A percentile compares a stretch with the other conserved stretches of the same genome.
phyloP scores from a whole-genome alignment of 345 rosid species.

The Moringa oleifera region DNA sequence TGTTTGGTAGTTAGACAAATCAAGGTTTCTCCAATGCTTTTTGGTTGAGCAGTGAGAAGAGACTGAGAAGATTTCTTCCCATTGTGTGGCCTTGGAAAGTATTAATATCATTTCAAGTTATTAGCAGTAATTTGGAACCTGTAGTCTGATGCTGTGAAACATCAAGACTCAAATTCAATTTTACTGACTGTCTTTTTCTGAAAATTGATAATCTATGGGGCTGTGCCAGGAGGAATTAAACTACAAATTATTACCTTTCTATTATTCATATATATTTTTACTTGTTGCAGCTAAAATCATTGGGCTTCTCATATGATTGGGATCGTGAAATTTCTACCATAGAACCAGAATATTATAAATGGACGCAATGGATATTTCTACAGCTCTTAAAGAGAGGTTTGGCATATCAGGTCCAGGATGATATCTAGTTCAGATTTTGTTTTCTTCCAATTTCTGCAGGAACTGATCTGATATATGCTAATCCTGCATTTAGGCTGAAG shows the following conservation, averaged over 20 bases:
- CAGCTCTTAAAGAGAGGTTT: slow-evolving; percentile 91
- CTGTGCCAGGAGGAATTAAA: not conserved
- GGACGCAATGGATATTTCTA: slow-evolving; percentile 99
- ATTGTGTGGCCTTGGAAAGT: too few species aligned
- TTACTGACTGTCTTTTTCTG: not conserved
- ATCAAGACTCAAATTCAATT: too few species aligned
- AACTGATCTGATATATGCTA: slow-evolving; percentile 17
- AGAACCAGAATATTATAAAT: slow-evolving; percentile 82
- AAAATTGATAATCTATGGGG: not conserved
- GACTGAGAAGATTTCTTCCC: not conserved
- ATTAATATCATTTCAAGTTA: not conserved
- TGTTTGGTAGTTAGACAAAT: not conserved
- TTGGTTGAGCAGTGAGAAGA: not conserved
- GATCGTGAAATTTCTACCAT: slow-evolving; percentile 92
- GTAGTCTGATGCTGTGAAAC: not conserved
- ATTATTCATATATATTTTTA: slow-evolving; percentile 1
- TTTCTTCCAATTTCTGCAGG: slow-evolving; percentile 12
- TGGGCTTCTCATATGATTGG: slow-evolving; percentile 97
- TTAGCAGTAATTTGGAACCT: not conserved
- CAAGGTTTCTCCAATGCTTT: not conserved
- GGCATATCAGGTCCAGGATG: slow-evolving; percentile 77
- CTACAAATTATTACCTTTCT: not conserved
- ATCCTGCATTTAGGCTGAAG: slow-evolving; percentile 70
- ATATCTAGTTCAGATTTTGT: slow-evolving; percentile 9
- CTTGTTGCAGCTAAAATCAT: slow-evolving; percentile 71